A percentile compares a stretch with the other conserved stretches of the same genome.
Conservation (phyloP, 805 yeast species). For the Metschnikowia bowlesiae region DNA sequence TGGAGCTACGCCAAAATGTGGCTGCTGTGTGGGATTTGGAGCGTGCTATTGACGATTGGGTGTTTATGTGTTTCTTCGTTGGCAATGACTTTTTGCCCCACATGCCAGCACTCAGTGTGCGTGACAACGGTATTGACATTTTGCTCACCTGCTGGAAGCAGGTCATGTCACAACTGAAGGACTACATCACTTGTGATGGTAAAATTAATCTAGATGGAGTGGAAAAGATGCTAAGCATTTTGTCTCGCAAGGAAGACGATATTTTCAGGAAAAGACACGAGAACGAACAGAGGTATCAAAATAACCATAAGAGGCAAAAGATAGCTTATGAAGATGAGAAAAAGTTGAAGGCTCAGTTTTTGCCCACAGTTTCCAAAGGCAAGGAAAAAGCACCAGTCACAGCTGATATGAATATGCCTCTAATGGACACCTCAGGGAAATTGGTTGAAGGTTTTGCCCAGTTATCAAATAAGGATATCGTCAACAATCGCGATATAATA, state of each 20-base stretch:
- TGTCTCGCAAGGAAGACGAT: constrained; percentile 71
- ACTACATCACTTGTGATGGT: constrained; percentile 90
- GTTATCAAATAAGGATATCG: constrained; percentile 67
- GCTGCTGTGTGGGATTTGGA: constrained; percentile 82
- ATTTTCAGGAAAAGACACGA: constrained; percentile 70
- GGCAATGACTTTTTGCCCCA: constrained; percentile 99
- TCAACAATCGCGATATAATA: constrained; percentile 54
- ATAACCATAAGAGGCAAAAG: constrained; percentile 57
- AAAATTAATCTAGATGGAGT: constrained; percentile 69
- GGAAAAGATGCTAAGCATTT: constrained; percentile 57
- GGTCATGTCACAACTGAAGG: constrained; percentile 58
- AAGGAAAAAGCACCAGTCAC: constrained; percentile 70
- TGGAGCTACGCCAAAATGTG: constrained; percentile 72
- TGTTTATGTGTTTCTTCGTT: constrained; percentile 95
- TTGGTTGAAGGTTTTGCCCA: constrained; percentile 61
- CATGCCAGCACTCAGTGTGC: constrained; percentile 87
- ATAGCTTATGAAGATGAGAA: constrained; percentile 44
- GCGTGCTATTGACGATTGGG: constrained; percentile 98
- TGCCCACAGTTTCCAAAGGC: constrained; percentile 60
- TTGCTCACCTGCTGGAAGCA: constrained; percentile 81
- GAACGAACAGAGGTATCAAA: constrained; percentile 65
- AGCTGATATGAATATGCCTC: constrained; percentile 68
- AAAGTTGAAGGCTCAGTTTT: constrained; percentile 39
- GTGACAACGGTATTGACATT: constrained; percentile 88
- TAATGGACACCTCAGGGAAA: constrained; percentile 73